These are phyloP conservation scores for Quillaja saponaria DNA, from an alignment of 306 rosid genomes.

Conservation along the genomic window DNA sequence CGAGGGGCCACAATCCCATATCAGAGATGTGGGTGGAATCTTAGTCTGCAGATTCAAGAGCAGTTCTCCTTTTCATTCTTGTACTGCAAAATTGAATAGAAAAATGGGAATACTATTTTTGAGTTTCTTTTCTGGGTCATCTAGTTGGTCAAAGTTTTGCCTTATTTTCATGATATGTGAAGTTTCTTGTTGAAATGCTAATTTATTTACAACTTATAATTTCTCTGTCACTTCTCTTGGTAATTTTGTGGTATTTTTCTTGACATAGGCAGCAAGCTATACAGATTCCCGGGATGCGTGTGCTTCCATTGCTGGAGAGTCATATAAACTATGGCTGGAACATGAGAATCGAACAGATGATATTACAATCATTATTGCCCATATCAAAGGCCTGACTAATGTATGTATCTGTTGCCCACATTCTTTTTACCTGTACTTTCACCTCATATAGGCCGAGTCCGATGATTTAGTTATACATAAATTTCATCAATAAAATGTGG, in stretches of 20 bases:
- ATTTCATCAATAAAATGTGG: no score
- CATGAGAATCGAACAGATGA: constrained; percentile 93
- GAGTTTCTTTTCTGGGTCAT: no score
- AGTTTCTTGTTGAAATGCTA: neutral
- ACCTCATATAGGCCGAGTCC: no score
- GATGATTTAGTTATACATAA: no score
- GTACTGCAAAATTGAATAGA: no score
- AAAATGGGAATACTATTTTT: no score
- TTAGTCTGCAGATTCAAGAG: no score
- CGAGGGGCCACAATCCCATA: no score
- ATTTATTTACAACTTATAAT: no score
- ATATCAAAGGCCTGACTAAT: constrained; percentile 79
- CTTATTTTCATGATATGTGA: neutral
- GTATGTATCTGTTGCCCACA: constrained; percentile 53
- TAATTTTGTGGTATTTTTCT: constrained; percentile 22
- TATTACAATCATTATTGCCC: constrained; percentile 86
- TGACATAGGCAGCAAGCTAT: constrained; percentile 76
- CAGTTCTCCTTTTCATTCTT: no score
- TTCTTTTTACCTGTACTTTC: constrained; percentile 25
- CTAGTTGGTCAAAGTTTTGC: no score
- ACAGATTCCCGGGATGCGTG: constrained; percentile 98
- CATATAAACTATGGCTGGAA: constrained; percentile 87
- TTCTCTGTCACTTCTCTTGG: constrained; percentile 26
- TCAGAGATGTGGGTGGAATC: no score
- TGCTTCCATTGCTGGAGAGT: constrained; percentile 92